Evolutionary conservation across 768 basidiomycete species (phyloP).

Genomic region (Boletus huronensis): DNA sequence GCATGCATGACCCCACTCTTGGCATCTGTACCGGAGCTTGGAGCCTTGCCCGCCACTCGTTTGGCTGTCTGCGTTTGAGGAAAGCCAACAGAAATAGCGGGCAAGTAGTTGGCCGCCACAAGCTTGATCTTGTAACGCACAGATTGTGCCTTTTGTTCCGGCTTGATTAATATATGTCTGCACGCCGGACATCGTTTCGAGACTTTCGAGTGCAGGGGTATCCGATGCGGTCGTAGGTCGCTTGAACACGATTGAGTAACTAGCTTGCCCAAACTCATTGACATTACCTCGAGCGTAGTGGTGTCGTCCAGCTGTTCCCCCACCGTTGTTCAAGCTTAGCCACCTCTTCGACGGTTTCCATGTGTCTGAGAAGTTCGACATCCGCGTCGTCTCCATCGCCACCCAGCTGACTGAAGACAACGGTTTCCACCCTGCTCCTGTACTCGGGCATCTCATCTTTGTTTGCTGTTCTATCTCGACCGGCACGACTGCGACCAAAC

Average conservation of each 20-base stretch:
- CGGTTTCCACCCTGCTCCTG: constrained; percentile 64
- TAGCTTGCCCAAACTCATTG: neutral
- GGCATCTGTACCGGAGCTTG: constrained; percentile 36
- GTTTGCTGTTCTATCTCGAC: constrained; percentile 62
- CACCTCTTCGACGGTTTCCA: constrained; percentile 61
- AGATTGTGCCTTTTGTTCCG: constrained; percentile 94
- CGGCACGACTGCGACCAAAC: constrained; percentile 42
- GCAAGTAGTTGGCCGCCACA: constrained; percentile 92
- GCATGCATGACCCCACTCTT: constrained; percentile 52
- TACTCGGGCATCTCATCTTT: constrained; percentile 80
- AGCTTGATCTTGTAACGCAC: constrained; percentile 97
- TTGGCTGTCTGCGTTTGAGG: constrained; percentile 50
- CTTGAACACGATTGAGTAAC: constrained; percentile 37
- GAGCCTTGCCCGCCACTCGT: constrained; percentile 36
- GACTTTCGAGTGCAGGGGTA: constrained; percentile 89
- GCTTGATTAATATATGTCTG: constrained; percentile 96
- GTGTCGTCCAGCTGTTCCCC: constrained; percentile 73
- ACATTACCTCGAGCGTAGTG: constrained; percentile 58
- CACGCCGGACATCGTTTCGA: constrained; percentile 95
- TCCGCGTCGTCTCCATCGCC: constrained; percentile 65
- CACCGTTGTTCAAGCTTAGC: constrained; percentile 77
- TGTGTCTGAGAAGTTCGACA: constrained; percentile 62
- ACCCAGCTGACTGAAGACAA: constrained; percentile 49
- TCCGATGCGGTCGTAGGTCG: constrained; percentile 82
- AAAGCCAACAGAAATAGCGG: constrained; percentile 71